Base-by-base conservation (phyloP, 257 asterid species). In the Ophiorrhiza pumila region DNA sequence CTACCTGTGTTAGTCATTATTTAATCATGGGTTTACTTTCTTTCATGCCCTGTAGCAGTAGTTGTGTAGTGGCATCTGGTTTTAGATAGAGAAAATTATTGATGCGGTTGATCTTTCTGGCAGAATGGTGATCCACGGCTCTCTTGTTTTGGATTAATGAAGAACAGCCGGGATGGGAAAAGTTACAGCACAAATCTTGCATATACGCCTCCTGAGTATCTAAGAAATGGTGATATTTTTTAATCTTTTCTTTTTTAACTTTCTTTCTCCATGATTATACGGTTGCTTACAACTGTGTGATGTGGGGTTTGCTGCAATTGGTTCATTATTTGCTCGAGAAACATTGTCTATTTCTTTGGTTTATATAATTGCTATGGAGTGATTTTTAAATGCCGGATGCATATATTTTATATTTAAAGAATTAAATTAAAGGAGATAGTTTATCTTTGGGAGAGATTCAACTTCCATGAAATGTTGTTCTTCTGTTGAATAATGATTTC, bases 151-250 rank as follows among this genome's bases (percentile, higher is more conserved):
- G 99, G 99, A 57, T 82, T 91, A 84, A 94, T 91, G 95, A 94
- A 94, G 83, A 94, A 94, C 84, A 94, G 99, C 89, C 85, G 95
- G 87, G 99, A 94, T 79, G 99, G 99, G 62, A 94, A 88, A 86
- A 90, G 99, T 80, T 91, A 94, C 78, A 94, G 99, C 85, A 94
- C 99, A 22, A 94, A 94, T 85, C 99, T 94, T 76, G 99, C 99
- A 35, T 94, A 94, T 75, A 94, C 97, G 25, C 99, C 97, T 79
- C 99, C 98, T 0, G 97, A 94, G 83, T 94, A 94, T 83, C 85
- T 94, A 39, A 88, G 90, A 87, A 91, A 89, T 84, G 99, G 99
- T 91, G 80, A 81, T 45, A 46, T 43, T 66, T 78, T 53, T 27
- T 56, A 53, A 20, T 70, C 22, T 42, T 53, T 52, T 45, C 17